Percentiles rank a stretch among this genome's conserved stretches.
These are phyloP conservation scores for Graphium sp. DNA, from an alignment of 2,329 filamentous ascomycete genomes.

Conservation along the genomic window DNA sequence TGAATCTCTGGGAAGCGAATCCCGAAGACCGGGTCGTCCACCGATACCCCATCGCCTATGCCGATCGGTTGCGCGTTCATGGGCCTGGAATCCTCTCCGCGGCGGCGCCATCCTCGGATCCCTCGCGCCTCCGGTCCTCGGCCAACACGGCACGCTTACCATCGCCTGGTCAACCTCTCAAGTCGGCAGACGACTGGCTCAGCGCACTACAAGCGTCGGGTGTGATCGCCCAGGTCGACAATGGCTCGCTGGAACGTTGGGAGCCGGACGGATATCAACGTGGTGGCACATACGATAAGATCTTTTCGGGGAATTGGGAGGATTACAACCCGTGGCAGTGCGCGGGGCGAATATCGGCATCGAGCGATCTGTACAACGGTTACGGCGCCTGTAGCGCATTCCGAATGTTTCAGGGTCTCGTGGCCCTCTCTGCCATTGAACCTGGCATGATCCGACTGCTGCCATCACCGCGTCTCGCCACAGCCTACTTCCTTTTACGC, in stretches of 20 bases:
- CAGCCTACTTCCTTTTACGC: slow-evolving; percentile 57
- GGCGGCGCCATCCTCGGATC: slow-evolving; percentile 21
- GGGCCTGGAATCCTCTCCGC: slow-evolving; percentile 22
- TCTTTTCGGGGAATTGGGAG: slow-evolving; percentile 36
- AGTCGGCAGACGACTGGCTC: slow-evolving; percentile 20
- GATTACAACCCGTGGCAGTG: slow-evolving; percentile 39
- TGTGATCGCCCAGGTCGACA: slow-evolving; percentile 51
- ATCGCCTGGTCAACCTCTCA: slow-evolving; percentile 6
- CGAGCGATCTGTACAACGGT: slow-evolving; percentile 39
- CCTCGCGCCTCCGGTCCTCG: slow-evolving; percentile 7
- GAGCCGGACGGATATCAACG: slow-evolving; percentile 50
- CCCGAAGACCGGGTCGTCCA: slow-evolving; percentile 40
- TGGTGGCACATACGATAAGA: slow-evolving; percentile 33
- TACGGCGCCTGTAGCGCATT: slow-evolving; percentile 40
- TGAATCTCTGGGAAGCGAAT: slow-evolving; percentile 45
- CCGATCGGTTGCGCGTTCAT: slow-evolving; percentile 52
- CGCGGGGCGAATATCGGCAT: slow-evolving; percentile 31
- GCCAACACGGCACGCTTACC: slow-evolving; percentile 6
- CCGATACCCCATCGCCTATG: slow-evolving; percentile 47
- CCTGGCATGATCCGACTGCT: slow-evolving; percentile 56
- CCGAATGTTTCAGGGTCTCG: slow-evolving; percentile 40
- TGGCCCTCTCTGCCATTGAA: slow-evolving; percentile 35
- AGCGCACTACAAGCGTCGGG: slow-evolving; percentile 23
- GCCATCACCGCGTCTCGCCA: slow-evolving; percentile 58
- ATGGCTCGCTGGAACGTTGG: slow-evolving; percentile 57